Percentiles rank a stretch among this genome's conserved stretches.
phyloP scores from a whole-genome alignment of 2,329 filamentous ascomycete genomes.

The Aureobasidium sp. region DNA sequence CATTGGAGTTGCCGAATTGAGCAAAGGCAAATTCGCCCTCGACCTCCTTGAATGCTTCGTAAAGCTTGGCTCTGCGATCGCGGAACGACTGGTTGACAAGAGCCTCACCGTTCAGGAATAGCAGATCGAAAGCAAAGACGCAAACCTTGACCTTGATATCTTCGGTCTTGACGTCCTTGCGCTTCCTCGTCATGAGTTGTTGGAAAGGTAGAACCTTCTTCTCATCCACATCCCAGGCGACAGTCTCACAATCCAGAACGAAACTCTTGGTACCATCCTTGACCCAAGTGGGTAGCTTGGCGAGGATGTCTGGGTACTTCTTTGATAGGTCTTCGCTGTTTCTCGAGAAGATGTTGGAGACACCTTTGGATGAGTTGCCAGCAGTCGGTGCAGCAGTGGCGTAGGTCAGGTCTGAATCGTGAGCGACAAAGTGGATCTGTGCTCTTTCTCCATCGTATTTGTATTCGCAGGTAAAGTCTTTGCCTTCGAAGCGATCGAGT shows the following conservation, averaged over 20 bases:
- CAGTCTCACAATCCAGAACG: constrained; percentile 96
- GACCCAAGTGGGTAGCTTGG: constrained; percentile 81
- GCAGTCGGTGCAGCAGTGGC: constrained; percentile 48
- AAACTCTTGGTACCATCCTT: constrained; percentile 87
- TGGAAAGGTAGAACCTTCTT: constrained; percentile 98
- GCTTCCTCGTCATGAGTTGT: constrained; percentile 94
- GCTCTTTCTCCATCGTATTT: constrained; percentile 98
- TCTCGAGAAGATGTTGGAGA: constrained; percentile 90
- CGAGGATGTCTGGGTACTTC: constrained; percentile 94
- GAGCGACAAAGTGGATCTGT: constrained; percentile 95
- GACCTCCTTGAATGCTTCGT: constrained; percentile 61
- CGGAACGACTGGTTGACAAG: constrained; percentile 81
- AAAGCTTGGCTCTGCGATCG: constrained; percentile 69
- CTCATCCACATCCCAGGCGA: constrained; percentile 89
- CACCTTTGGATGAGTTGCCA: constrained; percentile 60
- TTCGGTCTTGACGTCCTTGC: constrained; percentile 91
- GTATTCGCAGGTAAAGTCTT: constrained; percentile 96
- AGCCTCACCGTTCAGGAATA: constrained; percentile 85
- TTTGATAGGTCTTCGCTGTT: constrained; percentile 96
- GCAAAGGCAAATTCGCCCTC: constrained; percentile 92
- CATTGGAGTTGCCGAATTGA: constrained; percentile 74
- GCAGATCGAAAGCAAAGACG: constrained; percentile 90
- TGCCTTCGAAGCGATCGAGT: constrained; percentile 88
- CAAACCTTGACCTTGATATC: constrained; percentile 96
- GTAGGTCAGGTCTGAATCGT: constrained; percentile 63